Evolutionary conservation across 345 rosid species (phyloP), one percentile per base, ranked within the genome.

Genomic region (Camelina hispida): DNA sequence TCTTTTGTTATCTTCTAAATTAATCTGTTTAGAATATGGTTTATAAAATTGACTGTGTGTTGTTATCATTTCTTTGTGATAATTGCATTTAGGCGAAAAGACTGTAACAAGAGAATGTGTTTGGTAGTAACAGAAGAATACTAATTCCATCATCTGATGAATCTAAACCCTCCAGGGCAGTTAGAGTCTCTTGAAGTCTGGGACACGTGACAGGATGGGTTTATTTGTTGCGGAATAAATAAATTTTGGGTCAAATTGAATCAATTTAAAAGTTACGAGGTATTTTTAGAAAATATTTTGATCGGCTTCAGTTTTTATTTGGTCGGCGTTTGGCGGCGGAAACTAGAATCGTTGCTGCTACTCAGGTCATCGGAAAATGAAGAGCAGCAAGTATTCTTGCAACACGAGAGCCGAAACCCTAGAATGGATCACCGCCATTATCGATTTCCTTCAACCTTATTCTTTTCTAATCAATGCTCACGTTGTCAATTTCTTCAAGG

Each of bases 401-500:
- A 79, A 80, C 48, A 87, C 79, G 22, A 92, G 88, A 3, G 70
- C 78, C 18, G 83, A 85, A 68, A 93, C 96, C 69, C 83, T 82
- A 54, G 85, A 87, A 70, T 91, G 97, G 97, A 87, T 93, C 40
- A 72, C 74, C 37, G 89, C 91, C 52, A 89, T 93, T 38, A 66
- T 83, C 44, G 81, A 74, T 50, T 93, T 91, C 83, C 52, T 91
- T 5, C 52, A 69, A 62, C 97, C 94, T 14, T 91, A 60, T 69
- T 14, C 77, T 62, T 86, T 81, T 78, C 66, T 91, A 30, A 82
- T 79, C 32, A 84, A 83, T 56, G 91, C 96, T 55, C 94, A 82
- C 55, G 87, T 89, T 40, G 94, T 89, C 85, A 91, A 89, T 86
- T 93, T 93, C 90, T 89, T 89, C 77, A 83, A 75, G 78, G 90